phyloP scores from a whole-genome alignment of 2,329 filamentous ascomycete species.

The Trichoderma koningii region DNA sequence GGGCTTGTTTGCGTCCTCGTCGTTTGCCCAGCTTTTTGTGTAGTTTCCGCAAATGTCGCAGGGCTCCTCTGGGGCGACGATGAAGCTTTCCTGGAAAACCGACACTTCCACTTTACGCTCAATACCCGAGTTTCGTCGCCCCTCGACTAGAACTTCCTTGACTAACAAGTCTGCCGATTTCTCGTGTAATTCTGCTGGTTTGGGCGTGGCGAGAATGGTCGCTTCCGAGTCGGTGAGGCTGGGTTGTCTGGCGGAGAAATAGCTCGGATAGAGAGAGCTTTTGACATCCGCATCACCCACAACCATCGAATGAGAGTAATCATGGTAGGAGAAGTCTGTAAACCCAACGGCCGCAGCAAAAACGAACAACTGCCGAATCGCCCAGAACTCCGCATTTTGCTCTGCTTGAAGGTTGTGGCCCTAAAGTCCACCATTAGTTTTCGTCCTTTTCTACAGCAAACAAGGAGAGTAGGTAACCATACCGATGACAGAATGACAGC shows the following conservation, averaged over 20 bases:
- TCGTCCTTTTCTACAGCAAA: background rate
- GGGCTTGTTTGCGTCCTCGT: conserved; percentile 19
- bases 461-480: background rate
- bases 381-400: background rate
- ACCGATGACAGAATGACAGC: conserved; percentile 19
- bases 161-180: background rate
- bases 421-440: background rate
- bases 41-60: conserved; percentile 30
- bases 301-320: too few species aligned
- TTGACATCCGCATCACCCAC: background rate
- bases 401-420: background rate
- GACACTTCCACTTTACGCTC: conserved; percentile 20
- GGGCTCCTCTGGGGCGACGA: background rate
- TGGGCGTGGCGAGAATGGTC: conserved; percentile 2
- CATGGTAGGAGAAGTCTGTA: background rate
- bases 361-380: conserved; percentile 23
- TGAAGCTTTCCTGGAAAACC: conserved; percentile 16
- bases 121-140: conserved; percentile 15
- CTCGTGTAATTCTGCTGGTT: background rate
- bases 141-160: background rate
- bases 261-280: background rate
- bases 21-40: conserved; percentile 32
- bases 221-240: conserved; percentile 4
- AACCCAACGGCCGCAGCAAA: conserved; percentile 1
- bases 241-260: background rate